Evolutionary conservation across 2,329 filamentous ascomycete species (phyloP), one percentile per base, ranked within the genome.

Genomic region (Penicillium sp.): DNA sequence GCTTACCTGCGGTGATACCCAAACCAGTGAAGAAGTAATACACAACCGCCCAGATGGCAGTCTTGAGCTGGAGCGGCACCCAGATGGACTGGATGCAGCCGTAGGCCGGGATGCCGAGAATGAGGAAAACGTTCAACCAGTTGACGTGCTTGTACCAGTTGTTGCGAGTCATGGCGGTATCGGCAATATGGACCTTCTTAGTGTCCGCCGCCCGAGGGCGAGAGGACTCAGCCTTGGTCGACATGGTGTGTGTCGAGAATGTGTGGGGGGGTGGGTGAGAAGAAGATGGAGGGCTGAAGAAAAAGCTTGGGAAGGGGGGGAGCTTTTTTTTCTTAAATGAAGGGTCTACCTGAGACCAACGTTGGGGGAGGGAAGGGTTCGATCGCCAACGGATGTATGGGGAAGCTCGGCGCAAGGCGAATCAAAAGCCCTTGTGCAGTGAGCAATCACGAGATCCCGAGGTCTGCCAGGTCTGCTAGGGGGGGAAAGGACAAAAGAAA

Each of bases 141-240:
- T 96, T 93, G 82, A 97, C 85, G 75, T 97, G 93, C 81, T 93
- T 89, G 81, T 93, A 88, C 91, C 91, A 95, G 82, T 96, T 97
- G 72, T 83, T 81, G 78, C 83, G 84, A 62, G 91, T 96, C 70
- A 96, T 89, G 60, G 90, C 89, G 65, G 86, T 86, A 66, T 96
- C 92, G 66, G 91, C 87, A 79, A 96, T 95, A 79, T 96, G 92
- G 73, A 89, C 85, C 81, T 96, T 96, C 82, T 89, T 85, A 54
- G 84, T 69, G 62, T 76, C 75, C 45, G 66, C 62, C 52, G 71
- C 68, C 66, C 73, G 74, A 48, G 72, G 71, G 67, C 73, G 72
- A 60, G 68, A 57, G 46, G 70, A 62, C 63, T 76, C 75, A 46
- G 71, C 59, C 67, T 76, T 73, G 60, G 74, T 70, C 68, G 75